phyloP scores from a whole-genome alignment of 768 basidiomycete species.

The Collybia mongolica region DNA sequence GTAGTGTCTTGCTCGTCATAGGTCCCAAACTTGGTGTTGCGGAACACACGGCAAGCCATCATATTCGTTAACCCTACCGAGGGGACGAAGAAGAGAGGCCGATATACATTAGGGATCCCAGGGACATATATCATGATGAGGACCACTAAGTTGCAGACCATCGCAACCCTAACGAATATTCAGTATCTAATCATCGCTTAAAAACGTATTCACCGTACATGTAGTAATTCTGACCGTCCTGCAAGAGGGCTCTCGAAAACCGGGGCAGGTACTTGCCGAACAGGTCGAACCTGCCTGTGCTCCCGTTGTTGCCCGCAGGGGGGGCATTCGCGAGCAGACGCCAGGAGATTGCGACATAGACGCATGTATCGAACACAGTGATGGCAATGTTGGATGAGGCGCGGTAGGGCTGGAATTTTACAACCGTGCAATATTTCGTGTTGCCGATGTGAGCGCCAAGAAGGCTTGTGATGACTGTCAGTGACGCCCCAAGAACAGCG shows the following conservation, averaged over 20 bases:
- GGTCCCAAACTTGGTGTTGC: too few species aligned
- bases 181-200: too few species aligned
- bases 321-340: constrained; percentile 13
- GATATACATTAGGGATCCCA: neutral
- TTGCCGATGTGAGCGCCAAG: too few species aligned
- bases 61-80: neutral
- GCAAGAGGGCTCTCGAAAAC: constrained; percentile 24
- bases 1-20: too few species aligned
- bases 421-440: constrained; percentile 26
- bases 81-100: neutral
- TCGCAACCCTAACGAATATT: neutral
- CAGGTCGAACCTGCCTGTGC: constrained; percentile 9
- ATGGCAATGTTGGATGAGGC: constrained; percentile 21
- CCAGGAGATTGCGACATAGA: constrained; percentile 35
- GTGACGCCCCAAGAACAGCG: too few species aligned
- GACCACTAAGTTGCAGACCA: neutral
- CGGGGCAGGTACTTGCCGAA: constrained; percentile 20
- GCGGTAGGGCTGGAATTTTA: constrained; percentile 19
- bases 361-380: constrained; percentile 26
- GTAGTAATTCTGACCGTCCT: constrained; percentile 34
- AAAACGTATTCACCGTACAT: too few species aligned
- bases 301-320: neutral
- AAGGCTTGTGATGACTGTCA: too few species aligned
- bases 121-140: neutral
- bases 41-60: too few species aligned